Conservation (phyloP, 2,329 filamentous ascomycete species). For the Fusarium oxysporum region DNA sequence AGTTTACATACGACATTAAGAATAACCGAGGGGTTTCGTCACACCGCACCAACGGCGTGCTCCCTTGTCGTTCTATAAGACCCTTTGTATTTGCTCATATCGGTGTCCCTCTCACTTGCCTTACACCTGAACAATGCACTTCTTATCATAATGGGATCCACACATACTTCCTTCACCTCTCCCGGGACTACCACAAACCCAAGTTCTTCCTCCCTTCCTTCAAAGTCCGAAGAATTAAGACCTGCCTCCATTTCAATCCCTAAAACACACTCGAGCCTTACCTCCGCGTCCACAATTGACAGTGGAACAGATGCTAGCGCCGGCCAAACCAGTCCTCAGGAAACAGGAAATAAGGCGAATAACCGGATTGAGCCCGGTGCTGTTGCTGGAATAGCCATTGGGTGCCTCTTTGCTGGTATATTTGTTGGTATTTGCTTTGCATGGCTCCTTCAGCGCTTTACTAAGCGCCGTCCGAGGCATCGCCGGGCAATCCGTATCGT, state of each 20-base stretch:
- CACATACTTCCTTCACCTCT: no score
- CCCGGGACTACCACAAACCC: no score
- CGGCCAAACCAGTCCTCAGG: no score
- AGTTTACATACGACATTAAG: background rate
- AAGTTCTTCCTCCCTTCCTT: no score
- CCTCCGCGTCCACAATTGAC: no score
- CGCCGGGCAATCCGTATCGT: background rate
- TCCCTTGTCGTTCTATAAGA: background rate
- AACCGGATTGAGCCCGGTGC: constrained; percentile 26
- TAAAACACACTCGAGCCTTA: background rate
- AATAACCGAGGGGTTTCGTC: background rate
- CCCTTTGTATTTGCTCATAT: background rate
- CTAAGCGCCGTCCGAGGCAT: background rate
- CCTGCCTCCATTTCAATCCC: background rate
- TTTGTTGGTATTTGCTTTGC: constrained; percentile 36
- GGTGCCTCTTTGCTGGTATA: constrained; percentile 45
- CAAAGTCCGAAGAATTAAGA: background rate
- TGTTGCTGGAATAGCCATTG: constrained; percentile 47
- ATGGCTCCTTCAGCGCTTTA: constrained; percentile 43
- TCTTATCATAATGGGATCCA: background rate
- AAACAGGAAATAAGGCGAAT: background rate
- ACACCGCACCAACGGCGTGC: background rate
- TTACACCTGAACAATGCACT: background rate
- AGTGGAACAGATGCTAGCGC: no score
- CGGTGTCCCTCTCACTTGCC: background rate